Evolutionary conservation across 495 filamentous ascomycete genomes (phyloP).

Genomic region (Lindgomyces ingoldianus): DNA sequence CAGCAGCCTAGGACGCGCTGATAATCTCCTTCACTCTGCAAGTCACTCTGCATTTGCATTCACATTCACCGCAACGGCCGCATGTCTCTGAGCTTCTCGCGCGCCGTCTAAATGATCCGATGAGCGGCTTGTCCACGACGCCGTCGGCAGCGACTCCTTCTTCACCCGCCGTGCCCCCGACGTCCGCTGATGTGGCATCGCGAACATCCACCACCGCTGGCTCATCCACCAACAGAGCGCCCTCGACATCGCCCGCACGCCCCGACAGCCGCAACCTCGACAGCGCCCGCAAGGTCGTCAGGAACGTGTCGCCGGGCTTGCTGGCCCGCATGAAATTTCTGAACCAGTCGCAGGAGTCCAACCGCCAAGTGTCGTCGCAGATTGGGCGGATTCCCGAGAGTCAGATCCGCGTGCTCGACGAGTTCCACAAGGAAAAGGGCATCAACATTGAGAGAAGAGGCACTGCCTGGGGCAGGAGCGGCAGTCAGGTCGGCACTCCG

Average conservation of each 20-base stretch:
- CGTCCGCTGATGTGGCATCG: conserved; percentile 4
- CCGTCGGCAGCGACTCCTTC: conserved; percentile 4
- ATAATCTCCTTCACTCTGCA: neutral
- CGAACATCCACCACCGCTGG: conserved; percentile 4
- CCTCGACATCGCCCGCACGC: conserved; percentile 7
- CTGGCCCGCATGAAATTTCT: conserved; percentile 75
- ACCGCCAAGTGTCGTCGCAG: conserved; percentile 44
- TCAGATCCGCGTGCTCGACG: conserved; percentile 58
- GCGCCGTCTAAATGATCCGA: conserved; percentile 20
- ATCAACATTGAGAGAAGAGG: conserved; percentile 37
- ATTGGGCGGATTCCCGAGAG: conserved; percentile 75
- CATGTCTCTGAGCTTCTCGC: neutral
- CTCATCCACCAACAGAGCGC: conserved; percentile 11
- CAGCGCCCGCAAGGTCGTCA: conserved; percentile 20
- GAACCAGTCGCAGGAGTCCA: conserved; percentile 56
- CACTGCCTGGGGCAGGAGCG: conserved; percentile 34
- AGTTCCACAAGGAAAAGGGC: conserved; percentile 36
- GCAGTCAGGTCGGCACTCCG: conserved; percentile 31
- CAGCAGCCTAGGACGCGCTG: neutral
- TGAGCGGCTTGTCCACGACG: conserved; percentile 23
- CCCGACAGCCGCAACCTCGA: conserved; percentile 17
- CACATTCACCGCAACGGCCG: neutral
- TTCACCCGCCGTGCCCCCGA: conserved; percentile 1
- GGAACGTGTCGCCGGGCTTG: conserved; percentile 70
- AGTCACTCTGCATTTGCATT: neutral